Evolutionary conservation across 2,329 filamentous ascomycete species (phyloP).

Genomic region (Cadophora malorum): DNA sequence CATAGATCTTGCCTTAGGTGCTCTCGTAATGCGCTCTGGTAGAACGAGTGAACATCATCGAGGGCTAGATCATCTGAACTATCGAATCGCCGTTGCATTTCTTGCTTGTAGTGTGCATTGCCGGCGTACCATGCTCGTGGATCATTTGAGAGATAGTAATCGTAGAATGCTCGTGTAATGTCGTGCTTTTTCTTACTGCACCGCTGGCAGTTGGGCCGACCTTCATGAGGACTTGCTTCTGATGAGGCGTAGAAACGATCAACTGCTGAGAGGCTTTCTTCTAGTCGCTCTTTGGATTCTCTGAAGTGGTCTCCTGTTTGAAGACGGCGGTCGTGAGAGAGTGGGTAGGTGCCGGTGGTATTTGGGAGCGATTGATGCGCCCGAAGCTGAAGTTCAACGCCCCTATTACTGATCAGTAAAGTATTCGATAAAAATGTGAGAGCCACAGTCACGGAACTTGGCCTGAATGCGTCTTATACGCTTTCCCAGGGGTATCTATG

Average conservation of each 20-base stretch:
- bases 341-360: conserved; percentile 30
- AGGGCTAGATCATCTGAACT: conserved; percentile 31
- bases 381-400: conserved; percentile 32
- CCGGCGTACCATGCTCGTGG: conserved; percentile 37
- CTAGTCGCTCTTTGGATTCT: conserved; percentile 34
- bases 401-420: conserved; percentile 25
- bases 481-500: background rate
- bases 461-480: background rate
- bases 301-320: conserved; percentile 37
- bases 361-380: background rate
- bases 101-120: conserved; percentile 30
- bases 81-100: conserved; percentile 37
- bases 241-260: conserved; percentile 29
- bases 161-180: conserved; percentile 38
- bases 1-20: conserved; percentile 39
- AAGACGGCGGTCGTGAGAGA: conserved; percentile 38
- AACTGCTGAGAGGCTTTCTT: conserved; percentile 35
- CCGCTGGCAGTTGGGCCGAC: conserved; percentile 36
- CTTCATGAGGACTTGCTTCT: conserved; percentile 35
- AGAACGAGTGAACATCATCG: conserved; percentile 37
- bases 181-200: conserved; percentile 37
- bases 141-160: conserved; percentile 40
- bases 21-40: conserved; percentile 35
- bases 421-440: too few species aligned
- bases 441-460: background rate